Evolutionary conservation across 345 rosid genomes (phyloP), one percentile per base, ranked within the genome.

Genomic region (Salix purpurea): DNA sequence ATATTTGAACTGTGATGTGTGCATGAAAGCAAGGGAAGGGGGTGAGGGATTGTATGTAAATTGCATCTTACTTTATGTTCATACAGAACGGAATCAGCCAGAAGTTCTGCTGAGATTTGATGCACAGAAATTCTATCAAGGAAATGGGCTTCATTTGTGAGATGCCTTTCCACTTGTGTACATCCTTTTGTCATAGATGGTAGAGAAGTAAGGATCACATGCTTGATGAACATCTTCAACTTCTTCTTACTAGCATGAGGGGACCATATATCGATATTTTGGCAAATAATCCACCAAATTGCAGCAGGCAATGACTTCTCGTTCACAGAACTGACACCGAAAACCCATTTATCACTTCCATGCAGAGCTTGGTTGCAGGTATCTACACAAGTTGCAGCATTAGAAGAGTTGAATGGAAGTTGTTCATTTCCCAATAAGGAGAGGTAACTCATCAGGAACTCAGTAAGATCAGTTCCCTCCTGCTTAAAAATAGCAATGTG

Each of bases 241-340:
- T 78, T 85, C 80, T 87, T 86, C 75, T 85, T 83, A 40, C 83
- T 79, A 52, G 94, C 94, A 83, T 91, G 92, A 60, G 75, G 67
- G 69, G 92, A 89, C 97, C 97, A 93, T 69, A 90, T 82, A 86
- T 91, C 96, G 60, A 92, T 83, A 79, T 89, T 93, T 84, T 82
- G 88, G 86, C 95, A 89, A 80, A 90, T 70, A 82, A 88, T 75
- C 91, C 91, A 85, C 95, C 92, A 93, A 76, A 89, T 80, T 79
- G 94, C 91, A 76, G 86, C 76, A 67, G 90, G 89, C 84, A 89
- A 86, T 62, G 89, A 87, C 78, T 83, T 84, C 77, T 84, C 44
- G 64, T 86, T 85, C 75, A 96, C 58, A 79, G 89, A 80, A 77
- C 90, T 88, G 81, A 87, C 80, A 71, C 79, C 76, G 65, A 85